Evolutionary conservation across 176 grass and related monocot species (phyloP), one percentile per base, ranked within the genome.

Genomic region (sorghum (Sorghum bicolor)): DNA sequence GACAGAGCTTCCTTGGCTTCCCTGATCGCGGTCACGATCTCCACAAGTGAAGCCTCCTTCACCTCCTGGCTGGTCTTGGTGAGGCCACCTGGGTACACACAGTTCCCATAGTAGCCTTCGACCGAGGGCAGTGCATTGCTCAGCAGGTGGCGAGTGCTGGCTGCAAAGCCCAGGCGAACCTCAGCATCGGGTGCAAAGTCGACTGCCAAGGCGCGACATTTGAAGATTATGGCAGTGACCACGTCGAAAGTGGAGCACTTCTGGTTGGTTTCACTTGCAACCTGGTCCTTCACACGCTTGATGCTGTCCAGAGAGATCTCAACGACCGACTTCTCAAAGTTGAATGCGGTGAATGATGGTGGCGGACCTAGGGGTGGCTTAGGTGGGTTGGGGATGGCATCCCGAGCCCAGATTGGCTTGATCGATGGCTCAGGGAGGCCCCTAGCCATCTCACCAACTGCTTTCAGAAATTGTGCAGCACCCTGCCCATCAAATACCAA

Each of bases 161-260:
- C 91, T 2, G 91, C 79, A 4, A 91, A 87, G 31, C 81, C 75
- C 28, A 96, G 72, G 29, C 84, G 88, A 66, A 89, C 84, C 8
- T 89, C 86, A 0, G 67, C 80, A 0, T 83, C 53, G 1, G 86
- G 86, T 2, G 47, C 71, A 10, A 91, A 83, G 53, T 55, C 40
- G 24, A 96, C 80, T 53, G 88, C 94, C 19, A 66, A 79, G 34
- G 91, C 84, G 2, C 88, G 86, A 4, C 86, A 84, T 78, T 87
- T 92, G 72, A 89, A 96, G n/a, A 89, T 76, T 70, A 96, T 81
- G 47, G 91, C 94, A 0, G 94, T 93, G 72, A 91, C 88, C 1
- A 91, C 94, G 22, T 96, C 94, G 25, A 96, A 96, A 30, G 86
- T 93, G 45, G 91, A 91, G 68, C 94, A 89, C 40, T 77, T 93